Evolutionary conservation across 768 basidiomycete genomes (phyloP), one percentile per base, ranked within the genome.

Genomic region (Cubamyces lactineus): DNA sequence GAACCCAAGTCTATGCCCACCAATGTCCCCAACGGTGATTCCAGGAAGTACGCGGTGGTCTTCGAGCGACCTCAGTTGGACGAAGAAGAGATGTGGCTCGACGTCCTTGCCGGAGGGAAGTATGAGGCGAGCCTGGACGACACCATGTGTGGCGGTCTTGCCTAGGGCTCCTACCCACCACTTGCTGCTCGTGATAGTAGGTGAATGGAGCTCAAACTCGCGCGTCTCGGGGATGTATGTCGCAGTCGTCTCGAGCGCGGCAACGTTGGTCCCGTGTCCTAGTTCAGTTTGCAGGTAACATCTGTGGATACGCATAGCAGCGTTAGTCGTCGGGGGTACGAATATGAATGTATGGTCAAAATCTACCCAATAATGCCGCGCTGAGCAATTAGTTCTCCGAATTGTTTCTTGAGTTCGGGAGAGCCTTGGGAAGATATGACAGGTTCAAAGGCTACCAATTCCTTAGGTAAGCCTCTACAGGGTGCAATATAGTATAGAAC

Each of bases 111-210:
- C 86, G 1, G 73, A 78, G 0, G 86, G 85, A 0, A 91, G 75
- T 40, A 89, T 83, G 11, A 93, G 76, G 70, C 87, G 86, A 3
- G 91, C 90, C 71, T 91, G 89, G 0, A 92, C 83, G 15, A 89
- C 81, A 5, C 88, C 88, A 69, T 91, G 89, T 0, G 89, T 91
- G 0, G 90, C 84, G 0, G 86, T 87, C 74, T 85, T 86, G 0
- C 85, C 90, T 15, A 89, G 75, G 5, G 79, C 86, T 8, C 91
- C 90, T 56, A 89, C 83, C 91, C 91, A 93, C 89, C 90, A 93
- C 70, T 93, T 93, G 64, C 78, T 84, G 62, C 87, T 88, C 1
- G 89, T 89, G 23, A 91, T 66, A 0, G 86, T 86, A 0, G 91
- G 91, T 0, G 89, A 88, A 68, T 92, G 80, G 40, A 93, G 84